Conservation (phyloP, 805 yeast species). For the Suhomyces sp. region DNA sequence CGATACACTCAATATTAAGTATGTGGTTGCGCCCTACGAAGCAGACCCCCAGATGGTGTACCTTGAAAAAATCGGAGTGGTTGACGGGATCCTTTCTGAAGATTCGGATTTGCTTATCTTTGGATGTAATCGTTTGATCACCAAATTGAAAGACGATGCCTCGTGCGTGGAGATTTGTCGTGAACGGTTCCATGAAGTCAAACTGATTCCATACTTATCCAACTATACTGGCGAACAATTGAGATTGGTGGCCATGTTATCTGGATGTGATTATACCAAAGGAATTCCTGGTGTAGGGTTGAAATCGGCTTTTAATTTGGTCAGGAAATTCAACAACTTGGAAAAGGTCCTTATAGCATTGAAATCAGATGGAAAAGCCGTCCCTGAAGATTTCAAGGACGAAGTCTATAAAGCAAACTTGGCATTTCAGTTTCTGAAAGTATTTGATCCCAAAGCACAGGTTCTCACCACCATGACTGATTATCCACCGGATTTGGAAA, state of each 20-base stretch:
- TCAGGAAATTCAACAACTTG: slow-evolving; percentile 49
- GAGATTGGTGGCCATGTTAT: slow-evolving; percentile 74
- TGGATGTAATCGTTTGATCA: slow-evolving; percentile 74
- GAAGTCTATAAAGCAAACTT: slow-evolving; percentile 67
- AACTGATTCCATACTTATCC: slow-evolving; percentile 49
- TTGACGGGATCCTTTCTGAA: slow-evolving; percentile 86
- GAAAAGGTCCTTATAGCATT: slow-evolving; percentile 58
- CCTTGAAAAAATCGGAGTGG: slow-evolving; percentile 69
- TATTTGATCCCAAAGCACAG: slow-evolving; percentile 62
- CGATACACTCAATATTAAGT: slow-evolving; percentile 55
- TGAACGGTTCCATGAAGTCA: slow-evolving; percentile 50
- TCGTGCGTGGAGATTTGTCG: slow-evolving; percentile 68
- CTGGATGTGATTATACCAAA: slow-evolving; percentile 96
- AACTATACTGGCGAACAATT: slow-evolving; percentile 56
- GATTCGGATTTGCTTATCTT: slow-evolving; percentile 91
- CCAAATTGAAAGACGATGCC: slow-evolving; percentile 78
- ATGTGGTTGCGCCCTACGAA: slow-evolving; percentile 95
- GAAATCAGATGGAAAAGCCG: slow-evolving; percentile 57
- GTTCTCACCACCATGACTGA: slow-evolving; percentile 58
- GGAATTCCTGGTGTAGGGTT: slow-evolving; percentile 85
- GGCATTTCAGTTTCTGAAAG: slow-evolving; percentile 85
- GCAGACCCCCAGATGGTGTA: slow-evolving; percentile 97
- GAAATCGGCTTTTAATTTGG: slow-evolving; percentile 65
- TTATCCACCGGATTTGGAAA: slow-evolving; percentile 44
- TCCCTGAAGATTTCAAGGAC: slow-evolving; percentile 57